Evolutionary conservation across 129 eudicot species (phyloP), one percentile per base, ranked within the genome.

Genomic region (Rutidosis leptorrhynchoides): DNA sequence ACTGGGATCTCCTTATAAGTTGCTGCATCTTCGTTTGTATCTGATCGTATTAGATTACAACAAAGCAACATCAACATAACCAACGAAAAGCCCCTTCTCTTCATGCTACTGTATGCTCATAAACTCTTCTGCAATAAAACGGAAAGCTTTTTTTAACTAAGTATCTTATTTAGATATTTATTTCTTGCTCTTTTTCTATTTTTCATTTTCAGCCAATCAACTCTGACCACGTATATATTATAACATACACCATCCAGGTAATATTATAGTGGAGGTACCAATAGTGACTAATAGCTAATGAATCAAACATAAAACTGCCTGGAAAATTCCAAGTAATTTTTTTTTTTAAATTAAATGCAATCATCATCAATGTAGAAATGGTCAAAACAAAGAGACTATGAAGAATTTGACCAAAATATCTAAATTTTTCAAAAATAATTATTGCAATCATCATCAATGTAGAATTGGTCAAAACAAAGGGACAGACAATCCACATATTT

Each of bases 1-100:
- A 70, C 76, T 4, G 70, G 67, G 20, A 51, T 69, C 56, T 69
- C 74, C 40, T 58, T 67, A 10, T 60, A 14, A n/a, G n/a, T n/a
- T n/a, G 63, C 19, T 58, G 27, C 6, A 59, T 30, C 21, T 29
- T 49, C 28, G 16, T 28, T 68, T 58, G 68, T 62, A 21, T 33
- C 6, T 45, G 29, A 2, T 32, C 17, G 12, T n/a, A 9, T 67
- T 51, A 21, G 68, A n/a, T n/a, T n/a, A 49, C 48, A 52, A 63
- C 62, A 46, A 74, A 71, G 53, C 52, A 33, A 42, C 3, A 28
- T 37, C 32, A 74, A 15, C 25, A 58, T 29, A 16, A 74, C 16
- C 12, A 66, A 42, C 24, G 42, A 49, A 58, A 23, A 8, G 27
- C 11, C 7, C 16, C 30, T 54, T 3, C 27, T 54, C 30, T 54